A percentile compares a stretch with the other conserved stretches of the same genome.
Evolutionary conservation across 1,284 basidiomycete species (phyloP).

Genomic region (Papiliotrema nemorosa): DNA sequence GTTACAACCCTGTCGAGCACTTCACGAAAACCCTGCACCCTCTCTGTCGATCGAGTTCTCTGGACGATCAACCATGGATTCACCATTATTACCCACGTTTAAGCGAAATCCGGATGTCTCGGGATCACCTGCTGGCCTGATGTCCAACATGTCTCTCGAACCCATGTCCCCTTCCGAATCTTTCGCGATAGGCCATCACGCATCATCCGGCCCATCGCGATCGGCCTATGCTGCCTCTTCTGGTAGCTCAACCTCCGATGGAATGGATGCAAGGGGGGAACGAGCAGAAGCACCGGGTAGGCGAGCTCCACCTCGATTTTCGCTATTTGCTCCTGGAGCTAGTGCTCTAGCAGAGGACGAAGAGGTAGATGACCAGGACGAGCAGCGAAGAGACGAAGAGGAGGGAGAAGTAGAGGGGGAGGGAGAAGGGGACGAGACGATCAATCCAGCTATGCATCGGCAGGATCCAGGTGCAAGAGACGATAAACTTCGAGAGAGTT

Average conservation of each 20-base stretch:
- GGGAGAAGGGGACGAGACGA: conserved; percentile 5
- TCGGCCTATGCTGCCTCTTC: background rate
- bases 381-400: conserved; percentile 3
- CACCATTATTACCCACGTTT: conserved; percentile 5
- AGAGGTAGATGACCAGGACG: conserved; percentile 11
- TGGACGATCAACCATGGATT: conserved; percentile 9
- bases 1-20: too few species aligned
- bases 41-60: background rate
- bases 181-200: background rate
- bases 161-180: conserved; percentile 5
- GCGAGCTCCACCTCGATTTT: conserved; percentile 2
- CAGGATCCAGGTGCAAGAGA: conserved; percentile 14
- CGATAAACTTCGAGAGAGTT: conserved; percentile 33
- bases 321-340: conserved; percentile 3
- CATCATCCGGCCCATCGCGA: background rate
- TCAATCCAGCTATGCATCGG: background rate
- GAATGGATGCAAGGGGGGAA: background rate
- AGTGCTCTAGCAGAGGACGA: conserved; percentile 1
- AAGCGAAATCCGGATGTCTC: conserved; percentile 2
- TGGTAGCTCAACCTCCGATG: background rate
- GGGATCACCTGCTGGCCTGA: background rate
- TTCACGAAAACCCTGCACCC: too few species aligned
- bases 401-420: conserved; percentile 6
- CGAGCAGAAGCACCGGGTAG: background rate
- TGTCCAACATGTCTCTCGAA: conserved; percentile 3